These are phyloP conservation scores for Ophiostoma tasmaniense DNA, from an alignment of 2,329 filamentous ascomycete genomes.

Conservation along the genomic window DNA sequence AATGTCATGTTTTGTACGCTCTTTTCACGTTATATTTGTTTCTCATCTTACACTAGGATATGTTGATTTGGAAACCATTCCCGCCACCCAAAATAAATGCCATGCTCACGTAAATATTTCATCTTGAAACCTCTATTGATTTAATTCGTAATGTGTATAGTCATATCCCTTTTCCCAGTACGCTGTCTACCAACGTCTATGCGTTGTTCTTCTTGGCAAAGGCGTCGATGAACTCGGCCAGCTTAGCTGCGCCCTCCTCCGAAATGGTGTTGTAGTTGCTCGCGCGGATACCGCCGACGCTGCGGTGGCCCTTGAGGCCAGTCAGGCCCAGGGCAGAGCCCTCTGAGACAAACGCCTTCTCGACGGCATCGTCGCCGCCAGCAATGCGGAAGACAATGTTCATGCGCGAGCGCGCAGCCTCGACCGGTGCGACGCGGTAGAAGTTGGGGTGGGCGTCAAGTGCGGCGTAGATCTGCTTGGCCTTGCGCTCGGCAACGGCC, in stretches of 20 bases:
- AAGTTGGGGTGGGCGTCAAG: constrained; percentile 64
- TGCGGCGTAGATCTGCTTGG: constrained; percentile 63
- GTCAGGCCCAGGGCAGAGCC: constrained; percentile 60
- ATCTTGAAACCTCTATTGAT: background rate
- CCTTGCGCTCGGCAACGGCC: constrained; percentile 64
- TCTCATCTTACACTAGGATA: background rate
- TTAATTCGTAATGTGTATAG: background rate
- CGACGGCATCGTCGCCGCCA: constrained; percentile 53
- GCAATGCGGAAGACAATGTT: constrained; percentile 85
- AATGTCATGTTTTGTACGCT: background rate
- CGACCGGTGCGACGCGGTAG: constrained; percentile 72
- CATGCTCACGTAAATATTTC: background rate
- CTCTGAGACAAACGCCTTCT: constrained; percentile 72
- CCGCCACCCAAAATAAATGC: background rate
- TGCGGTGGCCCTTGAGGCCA: constrained; percentile 82
- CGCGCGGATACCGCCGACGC: constrained; percentile 75
- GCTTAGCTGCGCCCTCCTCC: constrained; percentile 56
- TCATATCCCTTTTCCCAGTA: background rate
- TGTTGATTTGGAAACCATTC: constrained; percentile 1
- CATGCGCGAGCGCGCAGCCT: constrained; percentile 72
- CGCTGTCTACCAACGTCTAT: background rate
- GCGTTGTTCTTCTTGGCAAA: constrained; percentile 35
- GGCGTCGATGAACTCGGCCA: constrained; percentile 52
- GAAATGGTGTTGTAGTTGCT: constrained; percentile 86
- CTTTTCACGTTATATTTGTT: background rate